Evolutionary conservation across 768 basidiomycete genomes (phyloP).

Genomic region (Dioszegia crocea): DNA sequence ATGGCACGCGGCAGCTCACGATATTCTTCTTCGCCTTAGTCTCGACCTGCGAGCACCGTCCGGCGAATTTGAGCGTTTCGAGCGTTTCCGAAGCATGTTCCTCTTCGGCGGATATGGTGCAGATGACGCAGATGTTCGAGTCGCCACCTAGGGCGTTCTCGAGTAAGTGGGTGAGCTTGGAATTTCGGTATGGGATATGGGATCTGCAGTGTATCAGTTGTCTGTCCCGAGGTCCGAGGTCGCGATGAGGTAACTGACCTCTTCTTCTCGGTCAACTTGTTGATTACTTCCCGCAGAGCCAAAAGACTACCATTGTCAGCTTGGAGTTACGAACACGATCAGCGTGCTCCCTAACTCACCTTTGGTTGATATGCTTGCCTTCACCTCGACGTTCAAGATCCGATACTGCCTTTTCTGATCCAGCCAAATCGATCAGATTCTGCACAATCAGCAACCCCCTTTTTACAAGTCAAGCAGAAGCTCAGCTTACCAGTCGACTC

Average conservation of each 20-base stretch:
- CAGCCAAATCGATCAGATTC: conserved; percentile 43
- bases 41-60: conserved; percentile 48
- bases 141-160: conserved; percentile 50
- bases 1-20: conserved; percentile 19
- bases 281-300: conserved; percentile 43
- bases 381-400: conserved; percentile 48
- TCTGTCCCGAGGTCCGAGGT: background rate
- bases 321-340: background rate
- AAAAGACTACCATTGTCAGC: conserved; percentile 31
- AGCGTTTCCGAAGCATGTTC: conserved; percentile 48
- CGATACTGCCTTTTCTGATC: conserved; percentile 49
- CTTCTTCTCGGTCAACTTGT: conserved; percentile 47
- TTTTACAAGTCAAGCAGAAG: conserved; percentile 7
- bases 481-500: conserved; percentile 37
- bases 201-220: conserved; percentile 8
- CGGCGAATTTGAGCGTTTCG: conserved; percentile 50
- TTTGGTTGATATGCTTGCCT: conserved; percentile 51
- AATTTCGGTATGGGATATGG: conserved; percentile 50
- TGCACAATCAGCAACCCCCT: background rate
- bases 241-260: conserved; percentile 17
- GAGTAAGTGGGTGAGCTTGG: conserved; percentile 50
- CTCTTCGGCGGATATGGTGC: conserved; percentile 49
- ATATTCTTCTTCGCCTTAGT: conserved; percentile 49
- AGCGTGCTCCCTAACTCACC: conserved; percentile 17
- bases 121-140: conserved; percentile 51